Base-by-base conservation (phyloP, 2,329 filamentous ascomycete genomes). In the Xylariaceae sp. region DNA sequence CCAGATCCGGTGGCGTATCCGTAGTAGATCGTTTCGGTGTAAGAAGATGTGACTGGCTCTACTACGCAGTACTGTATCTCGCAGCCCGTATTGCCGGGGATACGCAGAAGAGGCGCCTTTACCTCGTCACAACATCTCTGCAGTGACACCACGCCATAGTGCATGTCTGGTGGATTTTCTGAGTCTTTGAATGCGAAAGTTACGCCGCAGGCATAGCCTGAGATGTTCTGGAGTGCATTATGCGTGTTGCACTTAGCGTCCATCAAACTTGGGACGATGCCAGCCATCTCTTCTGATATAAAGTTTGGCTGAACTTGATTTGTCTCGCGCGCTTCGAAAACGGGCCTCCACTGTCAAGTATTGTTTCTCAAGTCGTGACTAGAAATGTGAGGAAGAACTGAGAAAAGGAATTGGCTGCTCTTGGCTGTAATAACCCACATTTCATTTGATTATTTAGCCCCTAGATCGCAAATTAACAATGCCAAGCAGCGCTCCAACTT, bases 41-140 rank as follows among this genome's bases (percentile, higher is more conserved):
- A 55, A 8, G 62, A 52, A 1, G 62, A 60, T 2, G 65, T 62
- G 26, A 55, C 54, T 2, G 33, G 46, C 21, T 63, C 59, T 11
- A 65, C 50, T 4, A 48, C 43, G 52, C 66, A 68, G 60, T 62
- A 67, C 41, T 68, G 66, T 26, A 68, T 68, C 60, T 68, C 66
- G 58, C 66, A 67, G 14, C 62, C 66, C 23, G 58, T 67, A 50
- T 67, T 68, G 23, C 64, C 64, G 14, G 64, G 65, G 41, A 67
- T 64, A 31, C 64, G 65, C 43, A 65, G 24, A 8, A 68, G 46
- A 7, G 64, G 53, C 37, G 47, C 48, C 36, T 59, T 49, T 16
- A 48, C 63, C 40, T 54, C 60, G 33, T 52, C 60, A 52, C 64
- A 67, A 50, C 65, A 68, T 41, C 46, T 14, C 26, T 65, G 51